Evolutionary conservation across 1,284 basidiomycete species (phyloP), one percentile per base, ranked within the genome.

Genomic region (Cutaneotrichosporon spelunceum): DNA sequence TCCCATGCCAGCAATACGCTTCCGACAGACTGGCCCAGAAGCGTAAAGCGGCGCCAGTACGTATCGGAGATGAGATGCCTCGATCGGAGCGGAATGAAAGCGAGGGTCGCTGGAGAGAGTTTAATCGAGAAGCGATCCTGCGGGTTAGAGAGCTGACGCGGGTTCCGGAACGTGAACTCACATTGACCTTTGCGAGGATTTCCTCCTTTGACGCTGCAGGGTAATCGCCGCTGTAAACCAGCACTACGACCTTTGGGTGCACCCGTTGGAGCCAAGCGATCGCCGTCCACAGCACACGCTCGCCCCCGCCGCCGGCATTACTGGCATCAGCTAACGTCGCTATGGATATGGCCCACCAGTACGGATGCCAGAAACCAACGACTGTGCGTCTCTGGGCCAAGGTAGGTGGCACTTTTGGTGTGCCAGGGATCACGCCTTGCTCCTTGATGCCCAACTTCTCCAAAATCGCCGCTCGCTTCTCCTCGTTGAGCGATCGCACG

Each of bases 291-390:
- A 99, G 81, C 0, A 99, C 95, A 1, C 94, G 85, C 79, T 99
- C 95, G 0, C 96, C 96, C 14, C 96, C 96, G 13, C 95, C 95
- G 0, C 95, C 95, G 24, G 94, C 93, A 82, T 99, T 96, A 76
- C 93, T 96, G 70, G 8, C 13, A 47, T 57, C 45, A 64, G 48
- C 45, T 53, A 33, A 27, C 13, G 23, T n/a, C 19, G 30, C 4
- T 24, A 75, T 2, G 0, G 30, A 16, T 19, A 2, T 4, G 10
- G 34, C 86, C 80, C 71, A 93, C 92, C 93, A 96, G 78, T 93
- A 97, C 0, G 94, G 94, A 79, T 97, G 94, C 77, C 96, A 94
- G 79, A 97, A 91, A 0, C 91, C 94, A 13, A 93, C 82, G 7
- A 91, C 64, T 2, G 70, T 62, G n/a, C 72, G 73, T 34, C 63